Evolutionary conservation across 2,329 filamentous ascomycete genomes (phyloP).

Genomic region (Penicillium sp.): DNA sequence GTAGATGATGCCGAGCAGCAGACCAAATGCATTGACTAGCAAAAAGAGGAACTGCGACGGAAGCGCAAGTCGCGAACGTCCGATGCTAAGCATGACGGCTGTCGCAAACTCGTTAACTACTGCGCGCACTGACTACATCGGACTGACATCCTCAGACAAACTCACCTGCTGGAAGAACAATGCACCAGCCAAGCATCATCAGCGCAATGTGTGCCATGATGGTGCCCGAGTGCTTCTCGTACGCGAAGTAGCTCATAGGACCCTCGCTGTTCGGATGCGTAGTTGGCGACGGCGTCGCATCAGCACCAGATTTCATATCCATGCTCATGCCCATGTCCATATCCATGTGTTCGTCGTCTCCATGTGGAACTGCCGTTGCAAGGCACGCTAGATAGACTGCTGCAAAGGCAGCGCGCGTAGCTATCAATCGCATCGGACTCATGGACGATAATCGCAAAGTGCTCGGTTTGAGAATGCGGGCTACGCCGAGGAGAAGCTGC

Average conservation of each 20-base stretch:
- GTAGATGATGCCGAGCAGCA: conserved; percentile 70
- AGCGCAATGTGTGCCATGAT: conserved; percentile 71
- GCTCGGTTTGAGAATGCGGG: background rate
- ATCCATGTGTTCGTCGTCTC: conserved; percentile 34
- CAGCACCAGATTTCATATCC: conserved; percentile 25
- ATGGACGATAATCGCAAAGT: conserved; percentile 4
- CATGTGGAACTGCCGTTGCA: conserved; percentile 38
- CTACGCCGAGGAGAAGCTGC: background rate
- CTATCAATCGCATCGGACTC: conserved; percentile 29
- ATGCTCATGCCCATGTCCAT: conserved; percentile 34
- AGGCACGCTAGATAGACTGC: conserved; percentile 32
- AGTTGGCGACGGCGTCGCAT: conserved; percentile 19
- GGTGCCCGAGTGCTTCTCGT: conserved; percentile 41
- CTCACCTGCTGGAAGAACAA: conserved; percentile 72
- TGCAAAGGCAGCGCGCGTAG: conserved; percentile 31
- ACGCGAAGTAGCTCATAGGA: conserved; percentile 48
- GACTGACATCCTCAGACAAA: background rate
- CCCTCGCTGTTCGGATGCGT: conserved; percentile 25
- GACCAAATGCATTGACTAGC: conserved; percentile 62
- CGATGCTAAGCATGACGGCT: conserved; percentile 86
- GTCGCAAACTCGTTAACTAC: conserved; percentile 8
- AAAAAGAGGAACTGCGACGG: conserved; percentile 69
- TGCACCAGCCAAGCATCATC: conserved; percentile 72
- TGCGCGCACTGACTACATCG: background rate
- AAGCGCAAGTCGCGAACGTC: conserved; percentile 73